Base-by-base conservation (phyloP, 306 rosid genomes). In the Ochetophila trinervis region DNA sequence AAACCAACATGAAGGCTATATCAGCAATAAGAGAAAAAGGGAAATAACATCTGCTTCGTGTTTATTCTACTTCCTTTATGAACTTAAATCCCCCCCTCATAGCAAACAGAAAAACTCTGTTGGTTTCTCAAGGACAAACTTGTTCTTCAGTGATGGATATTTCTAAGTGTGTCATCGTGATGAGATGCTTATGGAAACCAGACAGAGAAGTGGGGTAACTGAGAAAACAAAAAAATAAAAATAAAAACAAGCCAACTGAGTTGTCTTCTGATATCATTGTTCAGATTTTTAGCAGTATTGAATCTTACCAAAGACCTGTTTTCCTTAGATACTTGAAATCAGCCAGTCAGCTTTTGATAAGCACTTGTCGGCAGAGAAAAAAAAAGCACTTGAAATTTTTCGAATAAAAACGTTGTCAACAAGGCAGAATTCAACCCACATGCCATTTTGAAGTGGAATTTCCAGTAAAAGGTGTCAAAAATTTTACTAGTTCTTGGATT, bases 251-350 rank as follows among this genome's bases (percentile, higher is more conserved):
- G 19, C 45, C 62, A 52, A 64, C 63, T 71, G 74, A 67, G 68
- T 70, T 75, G 78, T 75, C 75, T 80, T 44, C 32, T 50, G 66
- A 57, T 57, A 52, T 24, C 15, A 50, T 80, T 24, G 42, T 68
- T 71, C 22, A 57, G 55, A 67, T 60, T 64, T 27, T 70, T 65
- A 72, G 54, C 64, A 60, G 67, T 62, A 68, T 65, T 72, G 53
- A 36, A 35, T 19, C 64, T 67, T 35, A 19, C 73, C 59, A 69
- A 56, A 24, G 64, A 40, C 63, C 63, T 30, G 66, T 70, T 50
- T 59, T 68, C 65, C 64, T 66, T 66, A 63, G 75, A 72, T 54
- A 59, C 73, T 76, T 59, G 72, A 76, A 78, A 72, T 76, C 78
- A 72, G 52, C 76, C 59, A 73, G 53, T 69, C 57, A 50, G 48